Evolutionary conservation across 2,329 filamentous ascomycete genomes (phyloP), one percentile per base, ranked within the genome.

Genomic region (Chaetomiaceae sp.): DNA sequence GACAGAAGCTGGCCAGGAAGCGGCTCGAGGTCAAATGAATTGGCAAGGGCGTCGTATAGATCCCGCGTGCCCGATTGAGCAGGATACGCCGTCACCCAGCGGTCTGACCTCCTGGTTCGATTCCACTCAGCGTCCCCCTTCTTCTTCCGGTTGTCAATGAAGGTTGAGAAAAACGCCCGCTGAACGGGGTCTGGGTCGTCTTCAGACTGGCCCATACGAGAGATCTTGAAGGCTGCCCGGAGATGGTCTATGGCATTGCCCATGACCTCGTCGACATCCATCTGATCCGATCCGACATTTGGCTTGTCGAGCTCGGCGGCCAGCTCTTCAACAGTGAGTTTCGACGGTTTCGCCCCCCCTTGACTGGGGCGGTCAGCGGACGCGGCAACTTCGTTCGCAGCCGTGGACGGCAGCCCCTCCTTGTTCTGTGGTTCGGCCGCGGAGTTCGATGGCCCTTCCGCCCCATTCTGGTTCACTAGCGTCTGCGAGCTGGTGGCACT

Each of bases 251-350:
- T 79, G 20, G 95, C 86, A 58, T 91, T 93, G 48, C 88, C 88
- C 69, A 96, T 90, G 37, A 96, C 91, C 65, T 98, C 93, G 11
- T 89, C 89, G 4, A 96, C 91, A 66, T 98, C 93, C 67, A 98
- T 90, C 61, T 98, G 93, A 27, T 88, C 73, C 0, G 77, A 57
- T 3, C 67, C 67, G 35, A 56, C 45, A 51, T 60, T 64, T 52
- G 53, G 51, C 45, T 60, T 55, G 42, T 57, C 53, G 12, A 58
- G 51, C 29, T 56, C 54, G 9, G 20, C 48, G 6, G 51, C 54
- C 12, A 59, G 49, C 42, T 58, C 54, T 30, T 56, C 53, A 18
- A 58, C 47, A 14, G 48, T 58, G 26, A 53, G 46, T 38, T 54
- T 56, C 8, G 53, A 56, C 24, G 45, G 46, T 10, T 45, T 48